phyloP scores from a whole-genome alignment of 768 basidiomycete species.

The Pisolithus sp. region DNA sequence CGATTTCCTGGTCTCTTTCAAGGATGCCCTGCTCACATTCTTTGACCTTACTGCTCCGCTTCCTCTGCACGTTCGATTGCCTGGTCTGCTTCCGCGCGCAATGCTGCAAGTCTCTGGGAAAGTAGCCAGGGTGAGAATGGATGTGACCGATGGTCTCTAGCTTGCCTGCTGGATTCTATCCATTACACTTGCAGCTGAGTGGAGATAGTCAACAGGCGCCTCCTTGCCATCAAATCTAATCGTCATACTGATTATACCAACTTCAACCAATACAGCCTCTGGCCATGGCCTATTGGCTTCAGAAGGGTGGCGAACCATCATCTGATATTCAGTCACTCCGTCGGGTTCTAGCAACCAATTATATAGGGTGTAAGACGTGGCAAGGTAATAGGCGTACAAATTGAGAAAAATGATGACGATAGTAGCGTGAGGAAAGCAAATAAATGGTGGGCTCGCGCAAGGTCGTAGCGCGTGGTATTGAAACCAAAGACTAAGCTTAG shows the following conservation, averaged over 20 bases:
- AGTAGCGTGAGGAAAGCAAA: conserved; percentile 3
- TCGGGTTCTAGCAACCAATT: conserved; percentile 18
- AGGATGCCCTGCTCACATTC: neutral
- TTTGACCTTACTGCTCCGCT: neutral
- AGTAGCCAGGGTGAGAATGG: too few relatives aligned
- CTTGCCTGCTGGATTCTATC: neutral
- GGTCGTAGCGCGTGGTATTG: conserved; percentile 2
- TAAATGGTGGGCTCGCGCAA: neutral
- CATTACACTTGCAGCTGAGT: neutral
- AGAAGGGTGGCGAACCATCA: too few relatives aligned
- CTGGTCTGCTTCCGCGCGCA: neutral
- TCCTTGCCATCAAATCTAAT: too few relatives aligned
- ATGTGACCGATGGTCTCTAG: neutral
- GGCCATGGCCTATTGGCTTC: too few relatives aligned
- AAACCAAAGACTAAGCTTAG: conserved; percentile 28
- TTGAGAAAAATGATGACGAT: conserved; percentile 12
- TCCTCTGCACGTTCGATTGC: neutral
- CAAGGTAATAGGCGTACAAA: conserved; percentile 18
- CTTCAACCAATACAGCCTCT: neutral
- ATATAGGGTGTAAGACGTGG: conserved; percentile 14
- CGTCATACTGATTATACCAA: neutral
- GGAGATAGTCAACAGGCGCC: too few relatives aligned
- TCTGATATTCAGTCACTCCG: conserved; percentile 2
- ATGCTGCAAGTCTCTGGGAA: neutral
- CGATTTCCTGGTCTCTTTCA: neutral